Base-by-base conservation (phyloP, 2,329 filamentous ascomycete genomes). In the Penicillium sp. region DNA sequence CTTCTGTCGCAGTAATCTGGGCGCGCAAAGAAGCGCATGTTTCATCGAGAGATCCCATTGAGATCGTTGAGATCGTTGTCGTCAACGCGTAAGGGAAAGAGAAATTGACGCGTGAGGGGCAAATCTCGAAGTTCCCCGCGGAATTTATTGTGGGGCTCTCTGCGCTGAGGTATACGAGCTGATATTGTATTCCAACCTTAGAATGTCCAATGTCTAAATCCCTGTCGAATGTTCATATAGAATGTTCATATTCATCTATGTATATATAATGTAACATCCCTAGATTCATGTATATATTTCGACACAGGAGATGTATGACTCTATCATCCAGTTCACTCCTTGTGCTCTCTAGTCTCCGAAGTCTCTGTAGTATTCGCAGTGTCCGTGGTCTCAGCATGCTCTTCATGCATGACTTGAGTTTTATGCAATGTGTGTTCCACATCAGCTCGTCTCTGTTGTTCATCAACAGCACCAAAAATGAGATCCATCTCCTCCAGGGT, bases 401-500 rank as follows among this genome's bases (percentile, higher is more conserved):
- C 62, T 6, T 53, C 51, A 40, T 64, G 61, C 24, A 50, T 38
- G 7, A 58, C 40, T 3, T 60, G 55, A 6, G 52, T 53, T 56
- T 64, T 64, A 17, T 63, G 56, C 47, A 64, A 17, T 3, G 58
- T 61, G 12, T 59, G 51, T 45, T 63, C 60, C 26, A 64, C 56
- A 40, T 61, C 59, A 17, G 59, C 60, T 1, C 49, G 53, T 24
- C 61, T 48, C 40, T 60, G 59, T 9, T 49, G 49, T 31, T 58
- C 61, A 34, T 62, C 52, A 24, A 64, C 56, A 43, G 51, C 63
- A 57, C 60, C 61, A 28, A 65, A 65, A 1, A 65, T 51, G 24
- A 62, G 38, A 37, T 74, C 68, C 60, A 72, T 67, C 29, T 72
- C 69, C 48, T 72, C 69, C 43, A 72, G 56, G 13, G 62, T 65